Evolutionary conservation across 768 basidiomycete species (phyloP), one percentile per base, ranked within the genome.

Genomic region (Fistulinella prunicolor): DNA sequence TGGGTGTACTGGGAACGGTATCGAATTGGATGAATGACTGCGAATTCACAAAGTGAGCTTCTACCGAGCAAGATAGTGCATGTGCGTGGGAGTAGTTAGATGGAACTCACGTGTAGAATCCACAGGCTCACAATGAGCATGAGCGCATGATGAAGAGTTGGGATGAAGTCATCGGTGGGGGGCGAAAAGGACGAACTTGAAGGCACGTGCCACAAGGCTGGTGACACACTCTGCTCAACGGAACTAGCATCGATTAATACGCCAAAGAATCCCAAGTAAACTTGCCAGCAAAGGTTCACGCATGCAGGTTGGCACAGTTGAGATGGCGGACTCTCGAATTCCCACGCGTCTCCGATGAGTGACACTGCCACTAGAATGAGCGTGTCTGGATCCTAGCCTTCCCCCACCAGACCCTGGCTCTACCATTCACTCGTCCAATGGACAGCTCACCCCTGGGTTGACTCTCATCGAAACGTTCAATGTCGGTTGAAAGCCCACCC

Each of bases 91-190:
- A 38, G 98, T 79, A 22, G 98, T 77, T 0, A 93, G 94, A 64
- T 97, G 93, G 73, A 92, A 99, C 1, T 93, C 96, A 45, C 81
- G 74, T 13, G 92, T 95, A 5, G 95, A 94, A 62, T 99, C 95
- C 53, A 73, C 54, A 10, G 76, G 77, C 51, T 84, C 72, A 49
- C 73, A 76, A 44, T 73, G 66, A 13, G 67, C 50, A 65, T 81
- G 79, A 21, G 63, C 56, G 42, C 79, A 77, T 1, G 78, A 76
- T 53, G 77, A 79, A 3, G 82, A 86, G 44, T 70, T 76, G 73
- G 28, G 78, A 72, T 1, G 85, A 81, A 0, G 83, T 79, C 14
- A 55, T 50, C 2, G 75, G 75, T 10, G 77, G 78, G 1, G 76
- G 78, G 74, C 3, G 81, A 76, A 68, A 93, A 94, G n/a, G n/a